Evolutionary conservation across 345 rosid species (phyloP), one percentile per base, ranked within the genome.

Genomic region (Cardamine occulta): DNA sequence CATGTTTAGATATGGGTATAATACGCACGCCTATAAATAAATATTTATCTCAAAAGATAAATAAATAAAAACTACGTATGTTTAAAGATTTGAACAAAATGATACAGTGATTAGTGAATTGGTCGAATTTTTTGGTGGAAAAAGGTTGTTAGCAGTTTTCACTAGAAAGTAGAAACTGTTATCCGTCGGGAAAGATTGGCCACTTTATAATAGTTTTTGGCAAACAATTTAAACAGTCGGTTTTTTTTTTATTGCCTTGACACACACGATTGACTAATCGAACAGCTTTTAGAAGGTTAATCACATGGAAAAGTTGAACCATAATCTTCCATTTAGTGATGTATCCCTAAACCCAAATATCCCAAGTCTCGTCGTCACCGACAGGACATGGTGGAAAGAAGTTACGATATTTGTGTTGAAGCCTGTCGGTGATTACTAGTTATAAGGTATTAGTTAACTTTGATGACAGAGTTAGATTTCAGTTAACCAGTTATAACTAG

Each of bases 361-460:
- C 66, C 7, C 58, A 61, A 23, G 74, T 47, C 66, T 71, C 66
- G 42, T 71, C 67, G 7, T 59, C 65, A 58, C 67, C 48, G 67
- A 71, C 74, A 59, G 29, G 18, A 47, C 34, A 3, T 15, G 13
- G 48, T 71, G 74, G 42, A 47, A 59, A 57, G 66, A 59, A 47
- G 18, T 71, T 59, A 15, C 59, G 45, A 23, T 15, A 44, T 15
- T 44, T 44, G 37, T 59, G 37, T 71, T 59, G 48, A 59, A 11
- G 48, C 19, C 34, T 47, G 42, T 71, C 75, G 59, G 67, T 71
- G 18, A 34, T 49, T 48, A 37, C 68, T 21, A 31, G 32, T 28
- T 28, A 61, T 17, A 71, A 23, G 26, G 35, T 32, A 34, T 42
- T 44, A 44, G 17, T 35, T 23, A 35, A 35, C n/a, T 72, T 71